phyloP scores from a whole-genome alignment of 352 stramenopile species.

The Phytopythium cucurbitacearum region DNA sequence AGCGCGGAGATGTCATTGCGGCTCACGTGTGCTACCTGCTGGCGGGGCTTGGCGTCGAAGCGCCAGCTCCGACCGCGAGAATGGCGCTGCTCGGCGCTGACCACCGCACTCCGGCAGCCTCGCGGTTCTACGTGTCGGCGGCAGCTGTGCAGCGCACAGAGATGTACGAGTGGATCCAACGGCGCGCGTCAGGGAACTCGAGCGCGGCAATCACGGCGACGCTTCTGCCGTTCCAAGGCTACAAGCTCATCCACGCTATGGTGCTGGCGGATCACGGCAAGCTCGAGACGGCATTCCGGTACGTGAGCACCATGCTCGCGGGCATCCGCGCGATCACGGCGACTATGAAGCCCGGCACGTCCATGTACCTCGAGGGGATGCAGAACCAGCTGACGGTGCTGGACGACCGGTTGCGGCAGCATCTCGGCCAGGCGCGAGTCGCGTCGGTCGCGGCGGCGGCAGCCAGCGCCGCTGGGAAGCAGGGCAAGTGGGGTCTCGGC shows the following conservation, averaged over 20 bases:
- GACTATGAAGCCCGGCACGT: conserved; percentile 79
- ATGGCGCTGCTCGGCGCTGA: conserved; percentile 80
- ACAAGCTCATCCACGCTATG: conserved; percentile 89
- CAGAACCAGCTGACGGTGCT: conserved; percentile 84
- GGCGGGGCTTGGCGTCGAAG: conserved; percentile 63
- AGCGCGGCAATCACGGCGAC: conserved; percentile 21
- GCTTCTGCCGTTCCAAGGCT: conserved; percentile 86
- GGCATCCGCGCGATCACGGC: conserved; percentile 66
- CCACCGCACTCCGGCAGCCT: conserved; percentile 60
- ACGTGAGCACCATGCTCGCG: conserved; percentile 83
- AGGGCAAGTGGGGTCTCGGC: conserved; percentile 76
- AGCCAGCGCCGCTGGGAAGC: conserved; percentile 28
- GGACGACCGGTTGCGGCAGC: conserved; percentile 80
- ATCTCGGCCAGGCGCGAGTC: conserved; percentile 74
- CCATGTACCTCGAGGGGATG: conserved; percentile 86
- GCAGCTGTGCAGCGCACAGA: conserved; percentile 77
- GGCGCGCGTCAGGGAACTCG: conserved; percentile 33
- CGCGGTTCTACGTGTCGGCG: conserved; percentile 81
- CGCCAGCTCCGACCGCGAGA: conserved; percentile 67
- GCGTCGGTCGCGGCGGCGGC: conserved; percentile 48
- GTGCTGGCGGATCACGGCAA: conserved; percentile 80
- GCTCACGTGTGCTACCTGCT: conserved; percentile 83
- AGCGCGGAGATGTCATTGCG: conserved; percentile 55
- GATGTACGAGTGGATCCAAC: conserved; percentile 83
- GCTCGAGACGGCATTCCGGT: conserved; percentile 81